A percentile compares a stretch with the other conserved stretches of the same genome.
phyloP scores from a whole-genome alignment of 345 rosid species.

The Lepidium didymum region DNA sequence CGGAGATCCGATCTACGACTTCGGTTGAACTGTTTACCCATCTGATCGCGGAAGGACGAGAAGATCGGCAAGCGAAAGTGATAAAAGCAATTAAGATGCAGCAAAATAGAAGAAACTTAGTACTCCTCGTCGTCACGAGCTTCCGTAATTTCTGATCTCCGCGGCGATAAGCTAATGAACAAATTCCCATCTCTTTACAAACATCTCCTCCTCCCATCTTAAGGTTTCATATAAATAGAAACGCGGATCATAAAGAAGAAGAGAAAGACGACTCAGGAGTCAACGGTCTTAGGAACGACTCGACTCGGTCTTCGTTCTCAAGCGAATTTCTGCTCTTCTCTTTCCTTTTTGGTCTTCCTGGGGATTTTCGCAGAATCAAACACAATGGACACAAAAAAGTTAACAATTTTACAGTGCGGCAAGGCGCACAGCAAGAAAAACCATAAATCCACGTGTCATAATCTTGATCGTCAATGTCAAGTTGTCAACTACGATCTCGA shows the following conservation, averaged over 20 bases:
- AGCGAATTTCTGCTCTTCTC: neutral
- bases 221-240: neutral
- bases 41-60: slow-evolving; percentile 30
- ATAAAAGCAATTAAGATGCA: slow-evolving; percentile 44
- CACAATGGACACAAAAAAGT: neutral
- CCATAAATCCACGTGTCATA: neutral
- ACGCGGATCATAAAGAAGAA: neutral
- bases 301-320: slow-evolving; percentile 18
- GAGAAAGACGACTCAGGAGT: neutral
- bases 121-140: slow-evolving; percentile 49
- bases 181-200: slow-evolving; percentile 54
- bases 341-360: neutral
- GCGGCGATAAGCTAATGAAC: slow-evolving; percentile 55
- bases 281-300: slow-evolving; percentile 14
- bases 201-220: slow-evolving; percentile 23
- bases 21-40: slow-evolving; percentile 31
- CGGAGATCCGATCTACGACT: slow-evolving; percentile 34
- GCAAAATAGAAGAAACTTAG: slow-evolving; percentile 52
- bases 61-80: slow-evolving; percentile 37
- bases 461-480: neutral
- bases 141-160: slow-evolving; percentile 56
- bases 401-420: neutral
- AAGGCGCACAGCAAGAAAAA: neutral
- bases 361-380: neutral
- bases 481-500: neutral